These are phyloP conservation scores for Peronosclerospora sorghi DNA, from an alignment of 352 stramenopile genomes.

Conservation along the genomic window DNA sequence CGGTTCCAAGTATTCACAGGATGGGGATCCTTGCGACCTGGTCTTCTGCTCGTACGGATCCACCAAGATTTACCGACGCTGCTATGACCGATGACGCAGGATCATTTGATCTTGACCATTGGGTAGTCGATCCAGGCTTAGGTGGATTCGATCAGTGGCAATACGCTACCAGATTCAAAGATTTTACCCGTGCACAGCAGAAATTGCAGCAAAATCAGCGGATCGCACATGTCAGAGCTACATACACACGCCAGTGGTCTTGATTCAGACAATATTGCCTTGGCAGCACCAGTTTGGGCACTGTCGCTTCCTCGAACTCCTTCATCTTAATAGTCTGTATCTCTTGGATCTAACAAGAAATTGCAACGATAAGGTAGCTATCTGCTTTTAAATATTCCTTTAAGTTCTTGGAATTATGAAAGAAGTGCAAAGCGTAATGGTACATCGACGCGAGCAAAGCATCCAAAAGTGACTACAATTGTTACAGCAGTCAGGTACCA, in stretches of 20 bases:
- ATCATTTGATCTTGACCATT: conserved; percentile 56
- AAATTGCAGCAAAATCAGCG: conserved; percentile 19
- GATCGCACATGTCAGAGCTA: conserved; percentile 9
- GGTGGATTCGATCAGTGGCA: conserved; percentile 70
- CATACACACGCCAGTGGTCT: conserved; percentile 13
- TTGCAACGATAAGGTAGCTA: neutral
- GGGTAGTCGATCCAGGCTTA: conserved; percentile 67
- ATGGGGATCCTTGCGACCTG: conserved; percentile 66
- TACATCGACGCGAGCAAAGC: conserved; percentile 65
- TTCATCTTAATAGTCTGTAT: conserved; percentile 11
- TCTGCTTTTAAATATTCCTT: neutral
- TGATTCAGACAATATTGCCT: conserved; percentile 19
- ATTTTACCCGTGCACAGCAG: conserved; percentile 57
- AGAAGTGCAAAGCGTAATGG: conserved; percentile 65
- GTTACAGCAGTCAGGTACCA: conserved; percentile 81
- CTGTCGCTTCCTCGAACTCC: neutral
- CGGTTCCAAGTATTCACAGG: conserved; percentile 76
- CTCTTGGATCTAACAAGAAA: conserved; percentile 13
- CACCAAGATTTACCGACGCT: conserved; percentile 64
- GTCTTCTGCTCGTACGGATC: conserved; percentile 65
- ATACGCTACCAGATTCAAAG: conserved; percentile 79
- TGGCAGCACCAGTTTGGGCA: conserved; percentile 11
- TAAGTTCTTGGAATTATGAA: conserved; percentile 10
- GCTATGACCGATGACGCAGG: conserved; percentile 54
- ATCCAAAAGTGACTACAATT: conserved; percentile 77